A percentile compares a stretch with the other conserved stretches of the same genome.
phyloP scores from a whole-genome alignment of 352 stramenopile species.

The Globisporangium middletonii region DNA sequence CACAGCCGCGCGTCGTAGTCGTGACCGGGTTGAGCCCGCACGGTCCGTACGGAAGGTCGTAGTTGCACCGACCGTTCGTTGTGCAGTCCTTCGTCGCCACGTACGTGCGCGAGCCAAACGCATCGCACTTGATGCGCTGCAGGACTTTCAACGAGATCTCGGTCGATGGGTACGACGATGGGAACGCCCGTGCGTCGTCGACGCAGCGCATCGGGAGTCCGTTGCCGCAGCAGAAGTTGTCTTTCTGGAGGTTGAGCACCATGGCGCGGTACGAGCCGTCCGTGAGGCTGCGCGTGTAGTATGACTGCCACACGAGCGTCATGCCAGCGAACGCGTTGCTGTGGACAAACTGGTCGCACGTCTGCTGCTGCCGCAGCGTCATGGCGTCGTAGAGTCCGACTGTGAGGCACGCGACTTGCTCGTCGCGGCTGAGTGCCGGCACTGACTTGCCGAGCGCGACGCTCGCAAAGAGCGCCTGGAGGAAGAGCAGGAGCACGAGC shows the following conservation, averaged over 20 bases:
- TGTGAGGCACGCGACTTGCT: slow-evolving; percentile 50
- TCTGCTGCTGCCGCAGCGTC: slow-evolving; percentile 19
- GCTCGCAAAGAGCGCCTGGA: slow-evolving; percentile 60
- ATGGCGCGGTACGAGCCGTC: slow-evolving; percentile 39
- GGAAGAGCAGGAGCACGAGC: slow-evolving; percentile 38
- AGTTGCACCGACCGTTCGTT: slow-evolving; percentile 31
- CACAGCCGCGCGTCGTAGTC: slow-evolving; percentile 41
- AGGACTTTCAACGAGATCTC: slow-evolving; percentile 16
- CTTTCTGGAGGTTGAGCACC: slow-evolving; percentile 54
- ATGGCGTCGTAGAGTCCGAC: slow-evolving; percentile 49
- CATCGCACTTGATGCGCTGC: slow-evolving; percentile 28
- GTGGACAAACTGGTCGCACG: slow-evolving; percentile 44
- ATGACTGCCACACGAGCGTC: slow-evolving; percentile 68
- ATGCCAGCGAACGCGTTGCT: slow-evolving; percentile 58
- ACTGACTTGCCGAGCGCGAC: slow-evolving; percentile 33
- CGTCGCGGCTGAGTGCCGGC: slow-evolving; percentile 25
- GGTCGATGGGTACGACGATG: slow-evolving; percentile 31
- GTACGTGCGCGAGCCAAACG: slow-evolving; percentile 23
- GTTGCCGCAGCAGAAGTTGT: slow-evolving; percentile 67
- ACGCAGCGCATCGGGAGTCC: slow-evolving; percentile 45
- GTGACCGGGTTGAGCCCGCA: slow-evolving; percentile 56
- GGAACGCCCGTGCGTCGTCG: slow-evolving; percentile 40
- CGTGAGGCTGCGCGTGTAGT: slow-evolving; percentile 46
- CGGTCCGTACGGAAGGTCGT: slow-evolving; percentile 55
- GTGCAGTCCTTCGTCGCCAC: slow-evolving; percentile 42